phyloP scores from a whole-genome alignment of 176 grass and related monocot species.

The Oryza brachyantha region DNA sequence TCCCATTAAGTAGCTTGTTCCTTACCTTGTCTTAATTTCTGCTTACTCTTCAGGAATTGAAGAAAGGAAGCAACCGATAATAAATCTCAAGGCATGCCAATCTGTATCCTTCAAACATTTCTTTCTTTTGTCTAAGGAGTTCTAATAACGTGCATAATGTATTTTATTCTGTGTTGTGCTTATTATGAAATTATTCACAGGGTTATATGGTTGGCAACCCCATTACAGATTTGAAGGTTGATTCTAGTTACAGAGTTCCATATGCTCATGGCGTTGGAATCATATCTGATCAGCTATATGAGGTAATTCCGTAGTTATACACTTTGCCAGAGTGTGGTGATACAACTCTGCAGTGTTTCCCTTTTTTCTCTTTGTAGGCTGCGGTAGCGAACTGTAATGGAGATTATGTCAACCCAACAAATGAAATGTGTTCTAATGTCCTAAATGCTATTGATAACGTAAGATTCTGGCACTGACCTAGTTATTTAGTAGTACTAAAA shows the following conservation, averaged over 20 bases:
- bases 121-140: neutral
- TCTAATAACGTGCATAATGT: neutral
- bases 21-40: neutral
- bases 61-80: constrained; percentile 21
- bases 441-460: constrained; percentile 18
- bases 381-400: constrained; percentile 31
- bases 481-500: neutral
- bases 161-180: neutral
- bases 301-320: constrained; percentile 11
- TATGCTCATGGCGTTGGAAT: constrained; percentile 55
- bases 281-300: constrained; percentile 61
- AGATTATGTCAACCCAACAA: constrained; percentile 17
- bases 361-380: neutral
- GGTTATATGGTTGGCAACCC: constrained; percentile 59
- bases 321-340: neutral
- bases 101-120: neutral
- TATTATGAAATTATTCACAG: constrained; percentile 20
- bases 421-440: constrained; percentile 23
- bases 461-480: neutral
- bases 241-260: constrained; percentile 13
- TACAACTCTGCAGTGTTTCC: neutral
- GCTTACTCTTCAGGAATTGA: constrained; percentile 31
- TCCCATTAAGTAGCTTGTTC: neutral
- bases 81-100: constrained; percentile 45
- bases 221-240: constrained; percentile 12